phyloP scores from a whole-genome alignment of 192 early-diverging fungal genomes.

The Spizellomyces punctatus region DNA sequence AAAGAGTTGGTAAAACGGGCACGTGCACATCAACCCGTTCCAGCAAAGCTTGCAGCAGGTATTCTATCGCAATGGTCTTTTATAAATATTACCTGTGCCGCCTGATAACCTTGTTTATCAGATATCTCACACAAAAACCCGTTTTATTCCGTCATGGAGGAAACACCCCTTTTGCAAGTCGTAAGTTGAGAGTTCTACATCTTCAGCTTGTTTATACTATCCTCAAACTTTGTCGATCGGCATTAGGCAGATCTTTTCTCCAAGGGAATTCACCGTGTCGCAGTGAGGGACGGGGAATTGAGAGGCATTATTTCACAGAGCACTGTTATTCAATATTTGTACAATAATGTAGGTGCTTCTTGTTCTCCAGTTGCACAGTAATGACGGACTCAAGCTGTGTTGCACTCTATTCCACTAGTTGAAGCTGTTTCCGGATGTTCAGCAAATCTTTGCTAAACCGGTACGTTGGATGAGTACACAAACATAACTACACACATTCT shows the following conservation, averaged over 20 bases:
- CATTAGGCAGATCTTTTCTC: conserved; percentile 62
- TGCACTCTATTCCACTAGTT: conserved; percentile 2
- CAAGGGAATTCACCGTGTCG: conserved; percentile 77
- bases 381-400: no score
- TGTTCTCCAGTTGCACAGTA: conserved; percentile 5
- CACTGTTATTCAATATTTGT: conserved; percentile 66
- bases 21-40: conserved; percentile 51
- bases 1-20: conserved; percentile 58
- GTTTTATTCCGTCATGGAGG: conserved; percentile 78
- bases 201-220: background rate
- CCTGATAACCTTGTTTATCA: conserved; percentile 23
- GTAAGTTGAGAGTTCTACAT: conserved; percentile 29
- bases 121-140: conserved; percentile 83
- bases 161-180: conserved; percentile 71
- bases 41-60: conserved; percentile 68
- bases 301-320: conserved; percentile 81
- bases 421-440: conserved; percentile 45
- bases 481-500: background rate
- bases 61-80: background rate
- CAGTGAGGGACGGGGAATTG: conserved; percentile 70
- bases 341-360: conserved; percentile 53
- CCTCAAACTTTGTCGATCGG: background rate
- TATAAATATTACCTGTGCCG: conserved; percentile 1
- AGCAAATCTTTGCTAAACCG: conserved; percentile 46
- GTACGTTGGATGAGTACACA: conserved; percentile 30